Base-by-base conservation (phyloP, 73 alveolate genomes). In the Tetrahymena malaccensis region DNA sequence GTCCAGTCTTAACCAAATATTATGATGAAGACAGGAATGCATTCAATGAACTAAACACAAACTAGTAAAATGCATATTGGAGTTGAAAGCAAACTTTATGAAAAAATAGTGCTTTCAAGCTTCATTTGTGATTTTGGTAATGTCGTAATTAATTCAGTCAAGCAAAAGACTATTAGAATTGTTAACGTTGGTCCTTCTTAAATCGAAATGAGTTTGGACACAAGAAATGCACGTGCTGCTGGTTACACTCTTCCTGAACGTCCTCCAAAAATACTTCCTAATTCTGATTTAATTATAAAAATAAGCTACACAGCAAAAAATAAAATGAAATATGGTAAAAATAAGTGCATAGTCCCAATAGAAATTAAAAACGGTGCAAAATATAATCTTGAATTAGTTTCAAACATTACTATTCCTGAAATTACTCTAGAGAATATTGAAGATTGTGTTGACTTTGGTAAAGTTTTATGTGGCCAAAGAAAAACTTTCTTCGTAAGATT, bases 401-500 rank as follows among this genome's bases (percentile, higher is more conserved):
- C 99, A 25, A 98, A 98, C 94, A 97, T 99, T 38, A 98, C 99
- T 22, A 99, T 98, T 35, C 99, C 99, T n/a, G 34, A 43, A 50
- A 95, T 95, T 34, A 93, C 85, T 1, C 93, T 95, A 8, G 97
- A 95, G 93, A 95, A 95, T 27, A 85, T 94, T 22, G 43, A 85
- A 85, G 99, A 98, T 97, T 97, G 99, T 6, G 95, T 99, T n/a
- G 99, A 99, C 93, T 98, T 99, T 98, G 99, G 99, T 22, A 98
- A 98, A 96, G 99, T 99, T 34, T 96, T 98, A 58, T 97, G 99
- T 27, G 99, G 99, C 37, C 96, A 99, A 55, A 98, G 98, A 96
- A 98, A 98, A 95, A 98, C 98, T 0, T 97, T 98, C 94, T 98
- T 98, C 94, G 97, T 99, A 40, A 98, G 99, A 96, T 97, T 99